Evolutionary conservation across 2,329 filamentous ascomycete species (phyloP).

Genomic region (Diaporthe humulicola): DNA sequence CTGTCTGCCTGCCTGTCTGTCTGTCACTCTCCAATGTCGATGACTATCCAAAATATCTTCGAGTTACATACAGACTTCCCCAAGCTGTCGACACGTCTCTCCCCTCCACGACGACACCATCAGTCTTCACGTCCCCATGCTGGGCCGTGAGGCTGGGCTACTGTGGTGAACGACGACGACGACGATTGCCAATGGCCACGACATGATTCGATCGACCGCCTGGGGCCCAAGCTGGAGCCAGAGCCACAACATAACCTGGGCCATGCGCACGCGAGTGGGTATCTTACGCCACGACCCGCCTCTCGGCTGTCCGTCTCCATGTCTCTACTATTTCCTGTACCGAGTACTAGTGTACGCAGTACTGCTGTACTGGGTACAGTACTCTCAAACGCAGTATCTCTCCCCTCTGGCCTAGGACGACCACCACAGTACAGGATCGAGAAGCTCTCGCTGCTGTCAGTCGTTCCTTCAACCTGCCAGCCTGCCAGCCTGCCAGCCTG

Average conservation of each 20-base stretch:
- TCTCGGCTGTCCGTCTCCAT: not conserved
- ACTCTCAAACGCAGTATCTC: too few relatives aligned
- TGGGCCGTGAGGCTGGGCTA: not conserved
- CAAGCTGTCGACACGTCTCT: too few relatives aligned
- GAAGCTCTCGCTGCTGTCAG: too few relatives aligned
- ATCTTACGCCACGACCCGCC: slow-evolving; percentile 3
- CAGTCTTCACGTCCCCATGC: not conserved
- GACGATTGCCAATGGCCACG: not conserved
- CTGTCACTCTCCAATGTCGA: not conserved
- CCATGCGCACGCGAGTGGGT: slow-evolving; percentile 9
- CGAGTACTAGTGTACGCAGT: too few relatives aligned
- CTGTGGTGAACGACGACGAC: not conserved
- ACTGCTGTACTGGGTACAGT: too few relatives aligned
- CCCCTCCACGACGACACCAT: not conserved
- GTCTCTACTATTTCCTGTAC: too few relatives aligned
- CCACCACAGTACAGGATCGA: too few relatives aligned
- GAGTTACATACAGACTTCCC: not conserved
- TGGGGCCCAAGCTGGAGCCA: not conserved
- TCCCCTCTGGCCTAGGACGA: too few relatives aligned
- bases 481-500: too few relatives aligned
- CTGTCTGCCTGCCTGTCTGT: not conserved
- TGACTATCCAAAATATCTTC: not conserved
- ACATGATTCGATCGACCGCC: not conserved
- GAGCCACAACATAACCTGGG: not conserved
- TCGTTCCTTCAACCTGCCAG: too few relatives aligned